phyloP scores from a whole-genome alignment of 805 yeast species.

The Ogataea neopini region DNA sequence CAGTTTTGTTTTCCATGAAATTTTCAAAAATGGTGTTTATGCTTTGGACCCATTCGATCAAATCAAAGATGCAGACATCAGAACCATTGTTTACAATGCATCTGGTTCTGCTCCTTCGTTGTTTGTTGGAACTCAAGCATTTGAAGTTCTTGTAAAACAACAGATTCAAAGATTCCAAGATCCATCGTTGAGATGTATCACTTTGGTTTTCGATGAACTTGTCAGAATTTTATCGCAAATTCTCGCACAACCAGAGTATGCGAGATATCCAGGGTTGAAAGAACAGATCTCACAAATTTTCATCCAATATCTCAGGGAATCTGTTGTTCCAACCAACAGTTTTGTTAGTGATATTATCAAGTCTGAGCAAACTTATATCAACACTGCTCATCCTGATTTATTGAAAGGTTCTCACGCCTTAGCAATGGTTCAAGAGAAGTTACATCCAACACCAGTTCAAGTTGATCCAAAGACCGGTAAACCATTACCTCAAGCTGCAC shows the following conservation, averaged over 20 bases:
- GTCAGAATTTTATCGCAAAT: conserved; percentile 88
- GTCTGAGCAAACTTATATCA: conserved; percentile 91
- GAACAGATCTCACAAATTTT: conserved; percentile 82
- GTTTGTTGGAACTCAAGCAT: conserved; percentile 96
- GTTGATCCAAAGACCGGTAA: conserved; percentile 91
- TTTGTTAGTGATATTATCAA: conserved; percentile 81
- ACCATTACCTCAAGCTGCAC: conserved; percentile 52
- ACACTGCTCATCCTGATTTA: conserved; percentile 97
- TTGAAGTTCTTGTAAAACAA: conserved; percentile 92
- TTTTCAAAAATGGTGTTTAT: conserved; percentile 86
- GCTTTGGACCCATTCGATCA: conserved; percentile 96
- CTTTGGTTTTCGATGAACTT: conserved; percentile 89
- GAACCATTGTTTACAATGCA: conserved; percentile 95
- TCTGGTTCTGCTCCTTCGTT: conserved; percentile 95
- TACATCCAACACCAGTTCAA: conserved; percentile 76
- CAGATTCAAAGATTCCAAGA: conserved; percentile 94
- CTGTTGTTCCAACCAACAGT: conserved; percentile 79
- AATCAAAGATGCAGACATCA: conserved; percentile 90
- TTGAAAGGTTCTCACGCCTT: conserved; percentile 93
- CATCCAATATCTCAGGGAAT: conserved; percentile 75
- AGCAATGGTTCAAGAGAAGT: conserved; percentile 85
- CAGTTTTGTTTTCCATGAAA: conserved; percentile 94
- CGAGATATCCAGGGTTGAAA: conserved; percentile 88
- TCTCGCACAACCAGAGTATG: conserved; percentile 73
- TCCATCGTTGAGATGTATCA: conserved; percentile 85